Percentiles rank a stretch among this genome's conserved stretches.
Conservation (phyloP, 192 early-diverging fungal genomes). For the Coemansia sp. region DNA sequence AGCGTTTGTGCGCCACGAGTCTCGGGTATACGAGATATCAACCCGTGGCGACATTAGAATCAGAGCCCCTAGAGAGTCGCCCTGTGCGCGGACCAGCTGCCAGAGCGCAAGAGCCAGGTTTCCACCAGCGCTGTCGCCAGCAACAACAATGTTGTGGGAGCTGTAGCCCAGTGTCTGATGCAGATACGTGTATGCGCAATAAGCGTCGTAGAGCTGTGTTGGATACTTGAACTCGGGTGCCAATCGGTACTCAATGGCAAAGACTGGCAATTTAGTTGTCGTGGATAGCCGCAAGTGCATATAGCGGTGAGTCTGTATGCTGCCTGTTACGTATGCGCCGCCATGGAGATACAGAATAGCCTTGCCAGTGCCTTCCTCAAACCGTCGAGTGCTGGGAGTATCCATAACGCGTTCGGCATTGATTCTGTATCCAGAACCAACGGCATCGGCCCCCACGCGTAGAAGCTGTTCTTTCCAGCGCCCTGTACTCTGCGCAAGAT, state of each 20-base stretch:
- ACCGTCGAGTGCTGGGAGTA: background rate
- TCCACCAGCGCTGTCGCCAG: constrained; percentile 54
- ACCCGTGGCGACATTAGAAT: constrained; percentile 43
- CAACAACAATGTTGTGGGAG: constrained; percentile 23
- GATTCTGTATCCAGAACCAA: background rate
- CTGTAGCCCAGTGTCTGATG: constrained; percentile 10
- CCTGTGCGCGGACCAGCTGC: constrained; percentile 17
- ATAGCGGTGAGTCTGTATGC: constrained; percentile 36
- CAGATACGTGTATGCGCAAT: constrained; percentile 73
- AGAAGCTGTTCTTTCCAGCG: background rate
- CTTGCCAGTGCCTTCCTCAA: background rate
- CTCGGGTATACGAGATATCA: constrained; percentile 20
- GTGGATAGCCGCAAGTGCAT: constrained; percentile 55
- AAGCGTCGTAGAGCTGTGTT: constrained; percentile 74
- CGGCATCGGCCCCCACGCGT: background rate
- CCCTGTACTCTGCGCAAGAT: background rate
- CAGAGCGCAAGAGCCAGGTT: constrained; percentile 43
- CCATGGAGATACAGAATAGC: constrained; percentile 73
- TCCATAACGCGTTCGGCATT: constrained; percentile 11
- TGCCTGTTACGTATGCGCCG: constrained; percentile 62
- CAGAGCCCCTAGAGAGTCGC: background rate
- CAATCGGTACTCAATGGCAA: constrained; percentile 74
- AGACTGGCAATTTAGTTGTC: constrained; percentile 26
- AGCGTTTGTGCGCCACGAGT: constrained; percentile 20
- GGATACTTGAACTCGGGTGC: constrained; percentile 83